Percentiles rank a stretch among this genome's conserved stretches.
Conservation (phyloP, 495 filamentous ascomycete genomes). For the Lepidopterella palustris region DNA sequence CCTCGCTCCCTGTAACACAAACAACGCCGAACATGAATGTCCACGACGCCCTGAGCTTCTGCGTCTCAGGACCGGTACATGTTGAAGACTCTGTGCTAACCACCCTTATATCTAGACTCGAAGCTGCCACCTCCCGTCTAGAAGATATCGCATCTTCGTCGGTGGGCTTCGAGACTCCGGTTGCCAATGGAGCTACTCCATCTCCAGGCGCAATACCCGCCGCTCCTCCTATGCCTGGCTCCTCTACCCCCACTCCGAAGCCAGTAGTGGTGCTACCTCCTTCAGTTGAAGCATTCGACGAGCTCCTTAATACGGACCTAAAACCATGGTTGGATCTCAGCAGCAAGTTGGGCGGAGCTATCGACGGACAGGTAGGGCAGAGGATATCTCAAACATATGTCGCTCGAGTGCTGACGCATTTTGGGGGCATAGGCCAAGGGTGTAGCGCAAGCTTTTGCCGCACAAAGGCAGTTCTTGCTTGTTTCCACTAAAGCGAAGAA, state of each 20-base stretch:
- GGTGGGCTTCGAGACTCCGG: slow-evolving; percentile 35
- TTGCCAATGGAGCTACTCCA: slow-evolving; percentile 4
- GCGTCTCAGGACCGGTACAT: slow-evolving; percentile 1
- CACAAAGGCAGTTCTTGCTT: slow-evolving; percentile 79
- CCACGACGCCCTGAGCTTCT: slow-evolving; percentile 1
- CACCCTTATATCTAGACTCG: slow-evolving; percentile 61
- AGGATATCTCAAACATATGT: background rate
- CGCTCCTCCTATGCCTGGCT: background rate
- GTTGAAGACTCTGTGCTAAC: slow-evolving; percentile 37
- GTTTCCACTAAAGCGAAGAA: slow-evolving; percentile 89
- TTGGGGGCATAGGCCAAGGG: slow-evolving; percentile 46
- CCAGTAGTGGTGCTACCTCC: slow-evolving; percentile 59
- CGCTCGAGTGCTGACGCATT: slow-evolving; percentile 1
- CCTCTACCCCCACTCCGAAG: slow-evolving; percentile 31
- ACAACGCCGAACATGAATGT: slow-evolving; percentile 4
- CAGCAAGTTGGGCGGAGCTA: slow-evolving; percentile 64
- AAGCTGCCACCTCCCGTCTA: slow-evolving; percentile 91
- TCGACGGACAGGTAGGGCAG: slow-evolving; percentile 67
- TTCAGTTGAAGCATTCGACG: slow-evolving; percentile 78
- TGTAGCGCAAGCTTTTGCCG: slow-evolving; percentile 63
- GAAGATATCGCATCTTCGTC: slow-evolving; percentile 84
- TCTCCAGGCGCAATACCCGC: background rate
- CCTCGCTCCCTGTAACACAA: background rate
- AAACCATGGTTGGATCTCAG: slow-evolving; percentile 72
- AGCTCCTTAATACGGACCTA: slow-evolving; percentile 67